These are phyloP conservation scores for Heritiera fomes DNA, from an alignment of 345 rosid species.

Conservation along the genomic window DNA sequence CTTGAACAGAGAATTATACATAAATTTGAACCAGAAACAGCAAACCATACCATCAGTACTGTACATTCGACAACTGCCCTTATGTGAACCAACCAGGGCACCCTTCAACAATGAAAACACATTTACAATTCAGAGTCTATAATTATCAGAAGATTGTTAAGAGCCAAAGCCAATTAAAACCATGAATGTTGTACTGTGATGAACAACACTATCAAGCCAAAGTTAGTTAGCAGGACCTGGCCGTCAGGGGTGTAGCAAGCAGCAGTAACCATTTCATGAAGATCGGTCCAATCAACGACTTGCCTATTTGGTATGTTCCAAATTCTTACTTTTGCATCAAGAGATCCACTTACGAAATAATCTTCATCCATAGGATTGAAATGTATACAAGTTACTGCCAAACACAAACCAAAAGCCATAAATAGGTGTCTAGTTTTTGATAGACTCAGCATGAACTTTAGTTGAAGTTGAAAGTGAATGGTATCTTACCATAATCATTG, in stretches of 20 bases:
- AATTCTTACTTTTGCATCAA: slow-evolving; percentile 85
- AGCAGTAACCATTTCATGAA: slow-evolving; percentile 93
- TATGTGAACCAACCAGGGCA: slow-evolving; percentile 78
- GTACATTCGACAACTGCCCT: slow-evolving; percentile 73
- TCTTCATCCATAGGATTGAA: slow-evolving; percentile 90
- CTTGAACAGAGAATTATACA: background rate
- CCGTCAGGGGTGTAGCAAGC: slow-evolving; percentile 94
- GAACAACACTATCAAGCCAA: background rate
- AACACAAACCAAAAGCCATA: slow-evolving; percentile 21
- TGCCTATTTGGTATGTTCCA: slow-evolving; percentile 76
- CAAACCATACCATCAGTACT: slow-evolving; percentile 56
- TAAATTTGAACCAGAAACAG: slow-evolving; percentile 4
- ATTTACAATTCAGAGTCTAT: background rate
- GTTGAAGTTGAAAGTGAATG: background rate
- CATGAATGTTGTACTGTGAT: background rate
- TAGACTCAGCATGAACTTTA: background rate
- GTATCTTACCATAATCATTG: slow-evolving; percentile 79
- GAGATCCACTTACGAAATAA: slow-evolving; percentile 93
- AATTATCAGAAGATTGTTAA: background rate
- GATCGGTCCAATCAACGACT: slow-evolving; percentile 84
- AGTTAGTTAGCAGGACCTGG: slow-evolving; percentile 51
- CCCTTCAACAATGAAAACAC: slow-evolving; percentile 45
- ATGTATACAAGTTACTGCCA: slow-evolving; percentile 87
- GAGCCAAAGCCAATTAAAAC: background rate
- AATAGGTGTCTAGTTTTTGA: background rate